Base-by-base conservation (phyloP, 2,329 filamentous ascomycete genomes). In the Colletotrichum eleusines region DNA sequence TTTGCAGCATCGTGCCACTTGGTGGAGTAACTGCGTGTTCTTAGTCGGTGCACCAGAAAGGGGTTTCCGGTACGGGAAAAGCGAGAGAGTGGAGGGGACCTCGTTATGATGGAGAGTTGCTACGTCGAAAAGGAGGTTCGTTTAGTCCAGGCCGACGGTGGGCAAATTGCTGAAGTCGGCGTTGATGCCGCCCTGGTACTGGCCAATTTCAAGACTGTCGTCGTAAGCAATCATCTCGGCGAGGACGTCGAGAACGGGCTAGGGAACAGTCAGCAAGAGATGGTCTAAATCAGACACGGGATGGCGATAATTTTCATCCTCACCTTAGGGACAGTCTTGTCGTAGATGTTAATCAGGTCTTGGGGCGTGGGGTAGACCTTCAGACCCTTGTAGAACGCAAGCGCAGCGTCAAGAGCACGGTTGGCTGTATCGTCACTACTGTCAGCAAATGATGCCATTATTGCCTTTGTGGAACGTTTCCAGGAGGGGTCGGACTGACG, bases 181-280 rank as follows among this genome's bases (percentile, higher is more conserved):
- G 51, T 74, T 69, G 58, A 74, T 67, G 40, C 70, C 74, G 67
- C 78, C 73, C 63, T 80, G 77, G 68, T 77, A 79, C 63, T 81
- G 74, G 69, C 83, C 88, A 73, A 93, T 86, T 75, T 91, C 88
- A 75, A 94, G 84, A 74, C 85, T 90, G 73, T 92, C 89, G 84
- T 98, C 96, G 81, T 95, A 90, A 74, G 95, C 95, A 78, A 99
- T 97, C 94, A 99, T 98, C 85, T 98, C 94, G 75, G 96, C 96
- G 73, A 99, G 90, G 77, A 98, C 91, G 82, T 99, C 95, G 76
- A 99, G 91, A 77, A 98, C 93, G 73, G 95, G 91, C 92, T 96
- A 74, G 44, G 23, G 16, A 28, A n/a, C 38, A 8, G 72, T 80
- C 71, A 79, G 76, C 55, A 16, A 46, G 33, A 14, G 26, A 44